These are phyloP conservation scores for Clonostachys chloroleuca DNA, from an alignment of 2,329 filamentous ascomycete species.

Conservation along the genomic window DNA sequence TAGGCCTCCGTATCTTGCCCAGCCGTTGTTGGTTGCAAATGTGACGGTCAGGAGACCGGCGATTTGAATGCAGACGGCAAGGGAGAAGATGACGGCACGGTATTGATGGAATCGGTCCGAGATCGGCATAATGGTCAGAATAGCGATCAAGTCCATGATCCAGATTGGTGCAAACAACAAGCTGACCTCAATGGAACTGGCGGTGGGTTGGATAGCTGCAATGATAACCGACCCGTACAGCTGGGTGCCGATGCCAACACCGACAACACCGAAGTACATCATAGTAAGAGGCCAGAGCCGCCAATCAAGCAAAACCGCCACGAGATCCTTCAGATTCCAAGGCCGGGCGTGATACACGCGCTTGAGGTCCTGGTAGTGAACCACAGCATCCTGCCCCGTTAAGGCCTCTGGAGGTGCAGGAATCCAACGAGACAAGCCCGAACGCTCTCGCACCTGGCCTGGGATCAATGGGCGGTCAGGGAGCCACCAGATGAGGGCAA, in stretches of 20 bases:
- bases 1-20: conserved; percentile 85
- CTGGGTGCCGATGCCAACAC: conserved; percentile 86
- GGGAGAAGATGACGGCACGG: conserved; percentile 77
- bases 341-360: conserved; percentile 72
- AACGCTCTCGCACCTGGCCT: conserved; percentile 50
- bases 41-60: conserved; percentile 75
- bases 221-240: conserved; percentile 88
- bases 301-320: conserved; percentile 75
- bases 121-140: conserved; percentile 78
- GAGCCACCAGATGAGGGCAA: conserved; percentile 82
- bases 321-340: conserved; percentile 71
- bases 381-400: conserved; percentile 68
- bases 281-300: conserved; percentile 78
- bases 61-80: conserved; percentile 74
- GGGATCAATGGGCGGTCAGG: conserved; percentile 77
- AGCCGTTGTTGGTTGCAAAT: conserved; percentile 65
- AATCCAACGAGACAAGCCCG: conserved; percentile 57
- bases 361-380: conserved; percentile 80
- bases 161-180: conserved; percentile 87
- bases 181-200: conserved; percentile 72
- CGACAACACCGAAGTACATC: conserved; percentile 95
- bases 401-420: conserved; percentile 68
- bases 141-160: conserved; percentile 88
- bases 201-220: conserved; percentile 65
- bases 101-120: conserved; percentile 82